These are phyloP conservation scores for Xenoacremonium recifei DNA, from an alignment of 2,329 filamentous ascomycete species.

Conservation along the genomic window DNA sequence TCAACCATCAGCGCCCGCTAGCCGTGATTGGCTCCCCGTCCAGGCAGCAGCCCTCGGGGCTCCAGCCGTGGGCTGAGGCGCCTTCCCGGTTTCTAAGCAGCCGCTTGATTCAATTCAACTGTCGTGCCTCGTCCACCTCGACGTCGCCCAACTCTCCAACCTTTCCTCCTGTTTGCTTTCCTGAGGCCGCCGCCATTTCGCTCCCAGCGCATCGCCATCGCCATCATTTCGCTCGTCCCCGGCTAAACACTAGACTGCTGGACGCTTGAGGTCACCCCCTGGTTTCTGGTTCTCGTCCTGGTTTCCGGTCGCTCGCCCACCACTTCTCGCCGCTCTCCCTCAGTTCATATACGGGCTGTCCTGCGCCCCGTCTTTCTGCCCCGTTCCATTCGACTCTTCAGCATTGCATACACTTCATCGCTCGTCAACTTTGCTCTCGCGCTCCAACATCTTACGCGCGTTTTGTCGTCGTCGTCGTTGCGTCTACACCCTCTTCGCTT, in stretches of 20 bases:
- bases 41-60: conserved; percentile 33
- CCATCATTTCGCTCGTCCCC: neutral
- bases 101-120: conserved; percentile 15
- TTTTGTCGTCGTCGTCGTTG: too few species aligned
- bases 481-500: too few species aligned
- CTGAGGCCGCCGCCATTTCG: conserved; percentile 20
- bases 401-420: conserved; percentile 12
- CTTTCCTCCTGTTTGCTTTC: conserved; percentile 8
- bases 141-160: conserved; percentile 11
- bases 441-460: conserved; percentile 14
- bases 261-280: conserved; percentile 5
- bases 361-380: conserved; percentile 21
- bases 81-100: conserved; percentile 26
- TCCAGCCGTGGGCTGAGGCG: conserved; percentile 24
- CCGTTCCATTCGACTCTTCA: conserved; percentile 24
- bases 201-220: conserved; percentile 1
- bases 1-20: conserved; percentile 21
- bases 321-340: conserved; percentile 13
- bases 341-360: conserved; percentile 26
- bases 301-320: neutral
- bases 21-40: conserved; percentile 17
- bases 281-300: conserved; percentile 2
- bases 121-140: conserved; percentile 9
- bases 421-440: too few species aligned
- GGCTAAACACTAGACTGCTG: neutral